Evolutionary conservation across 192 early-diverging fungal species (phyloP).

Genomic region (Mortierella claussenii): DNA sequence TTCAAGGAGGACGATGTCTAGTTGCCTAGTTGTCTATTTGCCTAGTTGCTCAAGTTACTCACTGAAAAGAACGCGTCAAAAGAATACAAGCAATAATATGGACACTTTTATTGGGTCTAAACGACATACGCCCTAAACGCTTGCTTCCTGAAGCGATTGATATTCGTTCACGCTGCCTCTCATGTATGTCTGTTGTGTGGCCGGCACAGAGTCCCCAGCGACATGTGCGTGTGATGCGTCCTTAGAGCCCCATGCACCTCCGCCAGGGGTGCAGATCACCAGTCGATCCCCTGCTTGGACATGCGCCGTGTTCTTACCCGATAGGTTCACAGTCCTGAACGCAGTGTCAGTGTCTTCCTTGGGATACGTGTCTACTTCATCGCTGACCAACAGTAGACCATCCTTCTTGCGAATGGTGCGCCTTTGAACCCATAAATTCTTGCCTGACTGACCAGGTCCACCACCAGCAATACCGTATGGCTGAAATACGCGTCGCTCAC

Average conservation of each 20-base stretch:
- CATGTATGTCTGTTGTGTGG: slow-evolving; percentile 11
- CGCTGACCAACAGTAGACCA: slow-evolving; percentile 8
- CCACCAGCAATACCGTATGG: slow-evolving; percentile 93
- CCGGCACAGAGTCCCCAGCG: background rate
- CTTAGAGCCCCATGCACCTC: slow-evolving; percentile 82
- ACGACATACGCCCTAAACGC: too few relatives aligned
- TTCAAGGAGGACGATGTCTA: too few relatives aligned
- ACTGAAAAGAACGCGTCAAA: too few relatives aligned
- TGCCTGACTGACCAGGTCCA: slow-evolving; percentile 71
- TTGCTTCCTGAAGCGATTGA: slow-evolving; percentile 42
- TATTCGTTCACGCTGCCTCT: slow-evolving; percentile 45
- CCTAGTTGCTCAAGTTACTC: too few relatives aligned
- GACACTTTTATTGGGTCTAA: too few relatives aligned
- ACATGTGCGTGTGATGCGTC: slow-evolving; percentile 3
- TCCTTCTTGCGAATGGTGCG: slow-evolving; percentile 50
- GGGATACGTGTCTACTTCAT: background rate
- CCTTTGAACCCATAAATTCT: slow-evolving; percentile 83
- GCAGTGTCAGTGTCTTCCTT: slow-evolving; percentile 25
- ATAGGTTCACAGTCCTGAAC: slow-evolving; percentile 71
- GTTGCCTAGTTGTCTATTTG: too few relatives aligned
- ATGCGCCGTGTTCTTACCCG: slow-evolving; percentile 89
- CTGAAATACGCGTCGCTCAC: slow-evolving; percentile 88
- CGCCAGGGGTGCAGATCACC: slow-evolving; percentile 90
- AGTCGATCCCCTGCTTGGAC: slow-evolving; percentile 85
- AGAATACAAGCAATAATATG: too few relatives aligned